Evolutionary conservation across 768 basidiomycete species (phyloP).

Genomic region (Boletus sp.): DNA sequence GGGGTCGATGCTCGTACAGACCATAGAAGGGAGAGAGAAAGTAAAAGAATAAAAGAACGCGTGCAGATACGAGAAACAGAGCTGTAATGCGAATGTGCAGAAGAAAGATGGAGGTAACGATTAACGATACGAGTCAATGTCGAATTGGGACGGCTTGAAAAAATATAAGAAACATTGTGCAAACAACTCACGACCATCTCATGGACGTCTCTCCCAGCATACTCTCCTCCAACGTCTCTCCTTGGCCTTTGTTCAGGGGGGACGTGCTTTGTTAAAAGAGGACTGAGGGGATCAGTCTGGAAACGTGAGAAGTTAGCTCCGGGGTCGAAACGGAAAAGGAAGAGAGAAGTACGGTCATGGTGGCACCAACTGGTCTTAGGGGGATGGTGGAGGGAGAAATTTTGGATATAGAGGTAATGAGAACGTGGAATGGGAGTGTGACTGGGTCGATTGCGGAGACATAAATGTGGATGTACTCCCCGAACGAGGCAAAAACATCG

Average conservation of each 20-base stretch:
- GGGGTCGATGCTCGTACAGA: conserved; percentile 24
- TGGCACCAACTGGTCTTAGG: conserved; percentile 1
- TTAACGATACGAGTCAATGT: conserved; percentile 7
- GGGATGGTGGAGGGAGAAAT: neutral
- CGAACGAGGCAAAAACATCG: conserved; percentile 26
- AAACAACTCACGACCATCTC: conserved; percentile 69
- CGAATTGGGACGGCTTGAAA: conserved; percentile 5
- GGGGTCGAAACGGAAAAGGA: neutral
- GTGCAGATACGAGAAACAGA: conserved; percentile 22
- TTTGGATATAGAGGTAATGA: conserved; percentile 7
- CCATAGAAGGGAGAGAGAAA: conserved; percentile 16
- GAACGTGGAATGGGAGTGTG: neutral
- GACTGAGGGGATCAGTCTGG: conserved; percentile 82
- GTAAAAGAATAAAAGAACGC: conserved; percentile 18
- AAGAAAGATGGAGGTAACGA: conserved; percentile 4
- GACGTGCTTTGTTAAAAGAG: conserved; percentile 81
- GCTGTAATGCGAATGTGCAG: conserved; percentile 16
- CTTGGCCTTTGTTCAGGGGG: conserved; percentile 71
- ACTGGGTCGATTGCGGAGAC: neutral
- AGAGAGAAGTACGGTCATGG: conserved; percentile 2
- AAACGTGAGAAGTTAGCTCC: conserved; percentile 1
- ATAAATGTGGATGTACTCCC: neutral
- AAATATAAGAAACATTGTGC: conserved; percentile 10
- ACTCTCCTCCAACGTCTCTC: conserved; percentile 74
- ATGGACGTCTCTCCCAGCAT: conserved; percentile 70